Percentiles rank a stretch among this genome's conserved stretches.
These are phyloP conservation scores for Backusella liffmaniae DNA, from an alignment of 192 early-diverging fungal species.

Conservation along the genomic window DNA sequence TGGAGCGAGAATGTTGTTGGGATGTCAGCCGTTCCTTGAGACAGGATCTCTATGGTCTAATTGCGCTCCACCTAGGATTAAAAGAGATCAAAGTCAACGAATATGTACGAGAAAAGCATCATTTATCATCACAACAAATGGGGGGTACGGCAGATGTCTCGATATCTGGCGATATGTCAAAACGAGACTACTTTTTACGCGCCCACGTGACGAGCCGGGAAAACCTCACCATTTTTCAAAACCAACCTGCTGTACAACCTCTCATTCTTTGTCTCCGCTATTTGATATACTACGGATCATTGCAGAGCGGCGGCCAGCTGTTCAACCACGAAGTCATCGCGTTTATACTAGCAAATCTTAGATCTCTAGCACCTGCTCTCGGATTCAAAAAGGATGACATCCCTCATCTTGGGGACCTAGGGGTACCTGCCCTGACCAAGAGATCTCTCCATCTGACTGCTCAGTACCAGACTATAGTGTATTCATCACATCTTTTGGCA, in stretches of 20 bases:
- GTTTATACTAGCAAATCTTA: conserved; percentile 41
- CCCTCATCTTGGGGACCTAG: not conserved
- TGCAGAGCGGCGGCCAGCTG: not conserved
- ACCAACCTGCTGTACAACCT: conserved; percentile 20
- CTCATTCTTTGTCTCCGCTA: conserved; percentile 43
- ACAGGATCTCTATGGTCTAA: conserved; percentile 42
- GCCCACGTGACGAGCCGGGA: not conserved
- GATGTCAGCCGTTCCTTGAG: conserved; percentile 39
- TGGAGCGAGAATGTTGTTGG: conserved; percentile 39
- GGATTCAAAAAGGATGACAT: not conserved
- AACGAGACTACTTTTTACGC: not conserved
- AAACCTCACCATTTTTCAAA: conserved; percentile 10
- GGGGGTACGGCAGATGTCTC: not conserved
- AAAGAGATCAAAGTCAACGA: conserved; percentile 27
- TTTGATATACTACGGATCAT: conserved; percentile 34
- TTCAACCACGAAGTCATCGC: conserved; percentile 49
- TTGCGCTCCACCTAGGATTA: not conserved
- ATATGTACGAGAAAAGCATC: conserved; percentile 43
- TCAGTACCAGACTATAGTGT: conserved; percentile 42
- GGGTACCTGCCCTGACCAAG: conserved; percentile 30
- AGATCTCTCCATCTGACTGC: conserved; percentile 44
- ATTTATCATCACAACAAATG: conserved; percentile 21
- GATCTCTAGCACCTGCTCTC: conserved; percentile 11
- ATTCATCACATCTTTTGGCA: conserved; percentile 36
- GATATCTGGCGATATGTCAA: conserved; percentile 6